Evolutionary conservation across 441 rosid species (phyloP).

Genomic region (Geranium incanum): DNA sequence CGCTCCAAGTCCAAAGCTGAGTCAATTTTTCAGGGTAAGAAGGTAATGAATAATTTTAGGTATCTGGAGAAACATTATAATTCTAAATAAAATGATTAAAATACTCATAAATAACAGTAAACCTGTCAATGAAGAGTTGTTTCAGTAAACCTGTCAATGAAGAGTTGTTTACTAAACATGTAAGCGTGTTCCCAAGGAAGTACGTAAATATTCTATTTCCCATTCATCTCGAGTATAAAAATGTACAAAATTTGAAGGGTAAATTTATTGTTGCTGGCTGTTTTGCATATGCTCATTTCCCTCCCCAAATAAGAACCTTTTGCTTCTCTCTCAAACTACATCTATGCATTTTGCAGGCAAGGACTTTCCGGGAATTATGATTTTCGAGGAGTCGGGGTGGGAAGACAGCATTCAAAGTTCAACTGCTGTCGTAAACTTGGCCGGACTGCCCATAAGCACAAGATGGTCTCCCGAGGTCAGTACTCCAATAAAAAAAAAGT

Average conservation of each 20-base stretch:
- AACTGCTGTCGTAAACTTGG: constrained; percentile 86
- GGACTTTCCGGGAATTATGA: constrained; percentile 60
- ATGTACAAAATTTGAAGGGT: background rate
- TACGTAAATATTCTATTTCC: background rate
- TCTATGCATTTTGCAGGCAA: constrained; percentile 36
- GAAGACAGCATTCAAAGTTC: constrained; percentile 62
- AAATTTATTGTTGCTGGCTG: background rate
- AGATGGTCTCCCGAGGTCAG: constrained; percentile 94
- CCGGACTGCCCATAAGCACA: constrained; percentile 80
- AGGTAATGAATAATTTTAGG: constrained; percentile 48
- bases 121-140: constrained; percentile 7
- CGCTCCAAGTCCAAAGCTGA: constrained; percentile 80
- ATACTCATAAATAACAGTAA: background rate
- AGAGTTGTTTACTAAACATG: background rate
- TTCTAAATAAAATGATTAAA: background rate
- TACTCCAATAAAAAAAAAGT: constrained; percentile 14
- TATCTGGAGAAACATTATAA: constrained; percentile 1
- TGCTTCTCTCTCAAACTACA: constrained; percentile 11
- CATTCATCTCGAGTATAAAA: background rate
- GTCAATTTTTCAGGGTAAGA: constrained; percentile 93
- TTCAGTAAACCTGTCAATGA: too few relatives aligned
- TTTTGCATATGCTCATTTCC: background rate
- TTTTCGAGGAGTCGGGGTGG: constrained; percentile 76
- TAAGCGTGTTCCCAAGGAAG: background rate
- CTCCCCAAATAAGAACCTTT: background rate